phyloP scores from a whole-genome alignment of 2,329 filamentous ascomycete genomes.

The Fusarium miscanthi region DNA sequence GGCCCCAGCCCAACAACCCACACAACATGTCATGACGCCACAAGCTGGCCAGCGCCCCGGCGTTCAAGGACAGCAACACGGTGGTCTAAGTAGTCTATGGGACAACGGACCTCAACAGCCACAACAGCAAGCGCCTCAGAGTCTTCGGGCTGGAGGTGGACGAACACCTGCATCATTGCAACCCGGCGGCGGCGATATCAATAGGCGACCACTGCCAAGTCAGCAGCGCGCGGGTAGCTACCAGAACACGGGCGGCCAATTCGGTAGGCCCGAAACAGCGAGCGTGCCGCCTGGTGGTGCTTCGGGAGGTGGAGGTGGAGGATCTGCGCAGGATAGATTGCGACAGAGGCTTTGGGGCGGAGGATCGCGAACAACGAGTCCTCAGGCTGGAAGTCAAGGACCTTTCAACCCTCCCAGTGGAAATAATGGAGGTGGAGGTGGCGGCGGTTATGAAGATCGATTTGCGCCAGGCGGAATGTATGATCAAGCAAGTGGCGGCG shows the following conservation, averaged over 20 bases:
- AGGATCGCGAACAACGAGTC: slow-evolving; percentile 67
- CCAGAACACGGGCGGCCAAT: slow-evolving; percentile 60
- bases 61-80: slow-evolving; percentile 50
- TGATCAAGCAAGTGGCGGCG: slow-evolving; percentile 53
- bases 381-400: slow-evolving; percentile 51
- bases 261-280: slow-evolving; percentile 35
- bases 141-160: slow-evolving; percentile 58
- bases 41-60: slow-evolving; percentile 67
- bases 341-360: slow-evolving; percentile 81
- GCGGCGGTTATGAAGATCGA: slow-evolving; percentile 57
- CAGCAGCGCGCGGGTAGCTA: slow-evolving; percentile 71
- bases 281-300: slow-evolving; percentile 48
- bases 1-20: slow-evolving; percentile 60
- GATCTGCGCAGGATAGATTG: slow-evolving; percentile 82
- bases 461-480: slow-evolving; percentile 60
- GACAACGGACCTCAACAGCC: slow-evolving; percentile 55
- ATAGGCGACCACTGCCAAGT: slow-evolving; percentile 47
- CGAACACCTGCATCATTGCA: slow-evolving; percentile 47
- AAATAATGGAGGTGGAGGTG: slow-evolving; percentile 44
- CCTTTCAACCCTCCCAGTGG: slow-evolving; percentile 60
- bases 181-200: slow-evolving; percentile 47
- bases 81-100: slow-evolving; percentile 68
- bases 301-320: slow-evolving; percentile 51
- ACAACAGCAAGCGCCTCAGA: slow-evolving; percentile 53
- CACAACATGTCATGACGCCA: slow-evolving; percentile 63